Evolutionary conservation across 2,329 filamentous ascomycete genomes (phyloP).

Genomic region (Trichoderma sp.): DNA sequence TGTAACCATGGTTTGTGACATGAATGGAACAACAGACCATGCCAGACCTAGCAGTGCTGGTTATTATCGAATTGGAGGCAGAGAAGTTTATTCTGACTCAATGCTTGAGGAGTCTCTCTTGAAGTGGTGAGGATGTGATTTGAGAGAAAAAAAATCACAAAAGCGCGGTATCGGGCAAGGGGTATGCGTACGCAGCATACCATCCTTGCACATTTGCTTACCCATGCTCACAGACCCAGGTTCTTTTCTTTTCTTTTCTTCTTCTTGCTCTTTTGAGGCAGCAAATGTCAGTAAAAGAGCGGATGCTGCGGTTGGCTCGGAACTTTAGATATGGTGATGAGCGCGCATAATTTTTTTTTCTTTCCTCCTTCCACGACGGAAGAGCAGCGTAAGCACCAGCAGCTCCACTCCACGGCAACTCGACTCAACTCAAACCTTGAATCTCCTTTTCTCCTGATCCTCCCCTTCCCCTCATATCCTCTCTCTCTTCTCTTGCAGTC

Average conservation of each 20-base stretch:
- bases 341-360: not conserved
- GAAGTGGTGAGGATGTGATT: not conserved
- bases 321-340: slow-evolving; percentile 5
- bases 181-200: not conserved
- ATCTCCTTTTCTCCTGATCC: not conserved
- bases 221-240: not conserved
- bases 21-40: not conserved
- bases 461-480: not conserved
- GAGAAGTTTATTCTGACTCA: not conserved
- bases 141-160: not conserved
- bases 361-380: not conserved
- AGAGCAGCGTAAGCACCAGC: slow-evolving; percentile 5
- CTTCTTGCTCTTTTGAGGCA: not conserved
- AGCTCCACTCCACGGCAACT: not conserved
- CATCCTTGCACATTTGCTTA: not conserved
- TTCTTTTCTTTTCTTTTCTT: not conserved
- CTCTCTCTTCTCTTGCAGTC: not conserved
- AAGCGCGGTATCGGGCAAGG: not conserved
- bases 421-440: not conserved
- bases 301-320: slow-evolving; percentile 10
- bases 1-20: not conserved
- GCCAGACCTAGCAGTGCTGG: not conserved
- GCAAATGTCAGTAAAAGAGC: not conserved
- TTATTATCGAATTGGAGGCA: not conserved
- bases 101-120: not conserved